Evolutionary conservation across 306 rosid species (phyloP).

Genomic region (Quercus rubra): DNA sequence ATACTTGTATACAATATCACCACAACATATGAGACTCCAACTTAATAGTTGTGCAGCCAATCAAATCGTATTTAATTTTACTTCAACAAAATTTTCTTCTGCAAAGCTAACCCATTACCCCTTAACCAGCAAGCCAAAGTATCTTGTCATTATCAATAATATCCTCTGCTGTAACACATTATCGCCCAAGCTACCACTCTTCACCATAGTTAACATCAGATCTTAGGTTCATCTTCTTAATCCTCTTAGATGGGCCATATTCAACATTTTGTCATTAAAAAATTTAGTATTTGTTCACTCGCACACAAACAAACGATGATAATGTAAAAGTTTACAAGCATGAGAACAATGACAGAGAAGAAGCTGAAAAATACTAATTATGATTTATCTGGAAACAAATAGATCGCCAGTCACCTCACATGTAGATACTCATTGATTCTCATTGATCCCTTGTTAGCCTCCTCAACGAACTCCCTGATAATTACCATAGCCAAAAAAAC

Average conservation of each 20-base stretch:
- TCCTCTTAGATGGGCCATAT: neutral
- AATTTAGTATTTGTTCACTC: neutral
- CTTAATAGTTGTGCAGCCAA: neutral
- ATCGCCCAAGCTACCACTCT: neutral
- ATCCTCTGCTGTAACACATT: neutral
- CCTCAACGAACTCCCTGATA: conserved; percentile 78
- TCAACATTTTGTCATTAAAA: neutral
- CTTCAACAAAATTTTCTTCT: neutral
- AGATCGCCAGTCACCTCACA: conserved; percentile 71
- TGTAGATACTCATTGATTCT: conserved; percentile 79
- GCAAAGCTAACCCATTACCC: neutral
- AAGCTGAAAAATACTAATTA: neutral
- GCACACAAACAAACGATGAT: neutral
- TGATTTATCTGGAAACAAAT: conserved; percentile 13
- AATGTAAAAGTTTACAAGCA: neutral
- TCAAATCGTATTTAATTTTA: neutral
- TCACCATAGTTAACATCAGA: neutral
- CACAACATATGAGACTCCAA: neutral
- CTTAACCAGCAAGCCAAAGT: neutral
- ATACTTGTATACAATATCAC: neutral
- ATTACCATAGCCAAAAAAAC: conserved; percentile 2
- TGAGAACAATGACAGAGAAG: neutral
- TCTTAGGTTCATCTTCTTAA: neutral
- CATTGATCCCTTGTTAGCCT: conserved; percentile 71
- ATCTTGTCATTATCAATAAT: neutral